A percentile compares a stretch with the other conserved stretches of the same genome.
phyloP scores from a whole-genome alignment of 495 filamentous ascomycete genomes.

The Bryoglossum gracile region DNA sequence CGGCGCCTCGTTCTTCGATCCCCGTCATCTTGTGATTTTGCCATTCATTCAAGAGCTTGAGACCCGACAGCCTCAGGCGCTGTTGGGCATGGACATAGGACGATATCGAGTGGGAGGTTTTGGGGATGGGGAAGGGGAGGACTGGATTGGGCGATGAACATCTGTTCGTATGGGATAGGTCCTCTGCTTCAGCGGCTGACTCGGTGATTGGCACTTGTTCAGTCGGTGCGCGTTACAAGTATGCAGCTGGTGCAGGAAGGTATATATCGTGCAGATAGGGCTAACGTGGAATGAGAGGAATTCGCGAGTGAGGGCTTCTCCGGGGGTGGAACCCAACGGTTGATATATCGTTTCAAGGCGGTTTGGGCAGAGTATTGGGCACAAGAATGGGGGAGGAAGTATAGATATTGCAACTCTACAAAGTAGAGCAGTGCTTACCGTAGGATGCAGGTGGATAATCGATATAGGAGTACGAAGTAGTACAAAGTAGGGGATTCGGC shows the following conservation, averaged over 20 bases:
- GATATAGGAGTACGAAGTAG: too few species aligned
- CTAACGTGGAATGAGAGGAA: too few species aligned
- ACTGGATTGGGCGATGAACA: slow-evolving; percentile 3
- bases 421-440: too few species aligned
- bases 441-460: too few species aligned
- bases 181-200: slow-evolving; percentile 10
- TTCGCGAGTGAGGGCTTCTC: too few species aligned
- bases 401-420: too few species aligned
- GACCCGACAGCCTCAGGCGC: slow-evolving; percentile 19
- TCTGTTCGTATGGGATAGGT: slow-evolving; percentile 19
- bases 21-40: slow-evolving; percentile 10
- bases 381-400: too few species aligned
- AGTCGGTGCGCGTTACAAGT: not conserved
- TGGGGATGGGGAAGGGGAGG: not conserved
- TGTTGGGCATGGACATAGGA: slow-evolving; percentile 15
- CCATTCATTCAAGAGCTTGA: slow-evolving; percentile 13
- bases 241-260: not conserved
- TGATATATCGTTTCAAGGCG: too few species aligned
- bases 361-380: too few species aligned
- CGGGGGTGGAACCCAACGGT: too few species aligned
- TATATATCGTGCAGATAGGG: not conserved
- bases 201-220: slow-evolving; percentile 6
- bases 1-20: slow-evolving; percentile 15
- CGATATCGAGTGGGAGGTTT: not conserved
- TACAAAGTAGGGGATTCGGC: too few species aligned